Conservation (phyloP, 306 rosid species). For the Carpinus fangiana region DNA sequence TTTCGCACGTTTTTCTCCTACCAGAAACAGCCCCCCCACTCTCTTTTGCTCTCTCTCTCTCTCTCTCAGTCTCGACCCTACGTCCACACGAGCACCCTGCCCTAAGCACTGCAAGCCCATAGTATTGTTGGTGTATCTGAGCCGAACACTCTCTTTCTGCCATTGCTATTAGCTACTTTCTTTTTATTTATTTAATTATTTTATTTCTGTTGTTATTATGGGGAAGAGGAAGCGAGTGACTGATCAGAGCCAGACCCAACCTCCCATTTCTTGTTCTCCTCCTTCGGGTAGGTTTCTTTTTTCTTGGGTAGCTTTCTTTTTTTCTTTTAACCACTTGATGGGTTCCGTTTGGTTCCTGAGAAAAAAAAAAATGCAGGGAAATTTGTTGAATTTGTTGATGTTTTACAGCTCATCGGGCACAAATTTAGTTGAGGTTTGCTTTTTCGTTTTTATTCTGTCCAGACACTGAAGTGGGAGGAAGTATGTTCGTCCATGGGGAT, state of each 20-base stretch:
- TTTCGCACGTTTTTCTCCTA: neutral
- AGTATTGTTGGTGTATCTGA: conserved; percentile 28
- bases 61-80: conserved; percentile 30
- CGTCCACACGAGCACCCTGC: conserved; percentile 16
- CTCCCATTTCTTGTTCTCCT: conserved; percentile 35
- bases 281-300: conserved; percentile 47
- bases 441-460: neutral
- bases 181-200: neutral
- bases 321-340: conserved; percentile 25
- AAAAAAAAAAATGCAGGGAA: conserved; percentile 15
- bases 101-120: conserved; percentile 26
- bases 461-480: neutral
- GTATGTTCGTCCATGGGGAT: neutral
- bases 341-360: conserved; percentile 22
- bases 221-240: conserved; percentile 64
- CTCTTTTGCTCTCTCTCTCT: neutral
- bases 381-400: neutral
- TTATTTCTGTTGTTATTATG: conserved; percentile 26
- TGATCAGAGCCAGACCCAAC: conserved; percentile 51
- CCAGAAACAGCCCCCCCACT: neutral
- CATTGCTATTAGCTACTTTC: neutral
- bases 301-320: neutral
- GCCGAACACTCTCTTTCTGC: conserved; percentile 31
- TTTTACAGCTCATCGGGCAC: conserved; percentile 7
- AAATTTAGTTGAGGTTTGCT: conserved; percentile 14